Conservation (phyloP, 2,329 filamentous ascomycete species). For the Didymella keratinophila region DNA sequence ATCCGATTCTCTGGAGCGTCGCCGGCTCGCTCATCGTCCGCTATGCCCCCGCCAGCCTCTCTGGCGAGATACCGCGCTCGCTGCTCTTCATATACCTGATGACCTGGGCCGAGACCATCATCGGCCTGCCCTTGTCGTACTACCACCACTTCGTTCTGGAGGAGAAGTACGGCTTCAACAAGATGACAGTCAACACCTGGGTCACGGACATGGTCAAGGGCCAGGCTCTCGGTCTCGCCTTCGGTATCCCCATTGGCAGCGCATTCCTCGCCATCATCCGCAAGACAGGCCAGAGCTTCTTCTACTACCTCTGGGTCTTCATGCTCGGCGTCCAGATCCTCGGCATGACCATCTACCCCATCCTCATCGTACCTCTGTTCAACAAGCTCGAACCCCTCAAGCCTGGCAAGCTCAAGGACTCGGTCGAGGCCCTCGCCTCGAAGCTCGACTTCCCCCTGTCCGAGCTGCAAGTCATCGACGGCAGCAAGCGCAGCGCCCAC, state of each 20-base stretch:
- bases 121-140: slow-evolving; percentile 82
- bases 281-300: slow-evolving; percentile 92
- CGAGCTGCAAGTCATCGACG: slow-evolving; percentile 94
- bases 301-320: slow-evolving; percentile 98
- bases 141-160: slow-evolving; percentile 97
- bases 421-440: slow-evolving; percentile 83
- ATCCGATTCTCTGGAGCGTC: slow-evolving; percentile 88
- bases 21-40: slow-evolving; percentile 76
- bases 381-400: slow-evolving; percentile 96
- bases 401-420: slow-evolving; percentile 84
- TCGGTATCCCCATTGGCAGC: slow-evolving; percentile 87
- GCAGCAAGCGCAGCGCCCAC: slow-evolving; percentile 85
- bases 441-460: slow-evolving; percentile 89
- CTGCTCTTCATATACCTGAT: slow-evolving; percentile 92
- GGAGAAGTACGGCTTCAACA: slow-evolving; percentile 98
- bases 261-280: slow-evolving; percentile 94
- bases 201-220: slow-evolving; percentile 90
- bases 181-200: slow-evolving; percentile 90
- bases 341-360: slow-evolving; percentile 95
- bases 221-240: slow-evolving; percentile 78
- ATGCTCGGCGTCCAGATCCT: slow-evolving; percentile 88
- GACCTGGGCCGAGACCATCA: slow-evolving; percentile 78
- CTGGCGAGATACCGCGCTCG: slow-evolving; percentile 91
- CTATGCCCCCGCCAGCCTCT: slow-evolving; percentile 79
- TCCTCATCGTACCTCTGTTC: slow-evolving; percentile 92